Base-by-base conservation (phyloP, 345 rosid species). In the Gossypium bickii region DNA sequence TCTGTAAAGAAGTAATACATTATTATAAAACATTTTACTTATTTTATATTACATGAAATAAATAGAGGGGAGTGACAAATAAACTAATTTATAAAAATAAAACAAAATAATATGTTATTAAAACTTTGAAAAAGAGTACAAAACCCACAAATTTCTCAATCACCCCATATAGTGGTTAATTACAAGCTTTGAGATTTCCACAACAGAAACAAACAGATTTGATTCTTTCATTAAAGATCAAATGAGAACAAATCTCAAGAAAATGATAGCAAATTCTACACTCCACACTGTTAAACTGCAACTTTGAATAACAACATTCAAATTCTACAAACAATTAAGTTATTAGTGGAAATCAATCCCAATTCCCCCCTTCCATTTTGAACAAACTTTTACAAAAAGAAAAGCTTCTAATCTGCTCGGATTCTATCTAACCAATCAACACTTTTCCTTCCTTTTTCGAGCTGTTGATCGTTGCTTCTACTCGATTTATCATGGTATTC, bases 371-470 rank as follows among this genome's bases (percentile, higher is more conserved):
- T 12, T 15, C 55, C 53, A 43, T 0, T 47, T 65, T 43, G 49
- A 65, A 43, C 70, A 18, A 65, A 43, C 51, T 18, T 6, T 10
- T 5, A 45, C 12, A 51, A 65, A 7, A 49, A 3, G 47, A 53
- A 16, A 2, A n/a, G 0, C 12, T 48, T 24, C 67, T 55, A 66
- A 27, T 45, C 75, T 4, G 75, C 78, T 48, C 84, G 79, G 74
- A 80, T 74, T 79, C 89, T 78, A 72, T 85, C 90, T 80, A 88
- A 78, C 88, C 88, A 88, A 75, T 94, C 97, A 1, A 92, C 95
- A 17, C 98, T 92, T 84, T 87, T 94, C 70, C 97, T 86, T 29
- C 86, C 95, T 78, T 84, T 88, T 70, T 92, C 95, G 4, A 89
- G 18, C 85, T 85, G 92, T 29, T 80, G 80, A 27, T 89, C 92